Base-by-base conservation (phyloP, 805 yeast genomes). In the Candida vaughaniae region DNA sequence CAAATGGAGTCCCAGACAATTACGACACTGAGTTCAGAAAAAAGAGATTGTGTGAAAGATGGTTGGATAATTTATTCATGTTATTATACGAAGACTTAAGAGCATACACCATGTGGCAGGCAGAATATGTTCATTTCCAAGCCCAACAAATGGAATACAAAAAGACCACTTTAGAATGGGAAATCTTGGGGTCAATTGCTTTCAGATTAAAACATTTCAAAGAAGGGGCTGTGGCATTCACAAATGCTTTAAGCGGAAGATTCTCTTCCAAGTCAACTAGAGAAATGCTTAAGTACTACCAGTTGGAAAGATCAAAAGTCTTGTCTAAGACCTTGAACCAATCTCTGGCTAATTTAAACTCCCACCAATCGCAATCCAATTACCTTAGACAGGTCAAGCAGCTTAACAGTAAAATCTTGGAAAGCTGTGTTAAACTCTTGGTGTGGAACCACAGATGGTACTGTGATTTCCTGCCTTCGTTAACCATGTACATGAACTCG, bases 361-460 rank as follows among this genome's bases (percentile, higher is more conserved):
- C 19, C n/a, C 28, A 15, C 23, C 29, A 16, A 19, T 15, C 14
- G 16, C 29, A n/a, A 18, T 9, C 26, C n/a, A 31, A 51, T 61
- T 26, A 30, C 4, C 52, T 62, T 33, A 71, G 68, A 39, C 60
- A 64, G 18, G 54, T 71, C 17, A 61, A 58, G 33, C 67, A 62
- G 36, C 55, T 76, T 35, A 78, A 80, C 52, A 75, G 71, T 34
- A 69, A 72, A 45, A 77, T 87, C 9, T 67, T 90, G 41, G 88
- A 83, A 39, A 65, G 82, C 16, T 62, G 80, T 39, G 86, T 90
- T 23, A 85, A 84, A 51, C 66, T 93, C 36, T 66, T 83, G n/a
- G 95, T 93, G n/a, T 95, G 98, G 97, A 85, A 88, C 55, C 97
- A 90, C 60, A 78, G 99, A 55, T 93, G 99, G 99, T 95, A 91